Conservation (phyloP, 495 filamentous ascomycete genomes). For the Penicillium paxilli region DNA sequence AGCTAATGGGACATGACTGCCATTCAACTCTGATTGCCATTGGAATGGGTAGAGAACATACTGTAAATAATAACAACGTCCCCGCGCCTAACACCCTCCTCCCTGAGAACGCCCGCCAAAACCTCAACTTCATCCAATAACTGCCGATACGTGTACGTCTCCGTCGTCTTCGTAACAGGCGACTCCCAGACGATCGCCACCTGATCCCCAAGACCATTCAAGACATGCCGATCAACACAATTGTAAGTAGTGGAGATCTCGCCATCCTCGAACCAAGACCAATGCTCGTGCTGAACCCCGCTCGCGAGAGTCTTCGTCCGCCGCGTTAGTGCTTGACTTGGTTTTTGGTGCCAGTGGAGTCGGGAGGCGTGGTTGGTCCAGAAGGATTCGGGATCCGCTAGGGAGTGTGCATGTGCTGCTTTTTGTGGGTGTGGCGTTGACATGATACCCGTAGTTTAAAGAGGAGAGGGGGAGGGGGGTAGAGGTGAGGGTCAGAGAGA, state of each 20-base stretch:
- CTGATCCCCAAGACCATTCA: conserved; percentile 66
- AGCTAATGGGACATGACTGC: too few species aligned
- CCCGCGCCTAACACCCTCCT: conserved; percentile 81
- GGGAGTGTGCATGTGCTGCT: conserved; percentile 36
- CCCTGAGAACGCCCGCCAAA: conserved; percentile 77
- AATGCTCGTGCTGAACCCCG: conserved; percentile 56
- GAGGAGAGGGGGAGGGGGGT: too few species aligned
- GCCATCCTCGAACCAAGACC: conserved; percentile 88
- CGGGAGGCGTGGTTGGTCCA: conserved; percentile 74
- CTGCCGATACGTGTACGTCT: conserved; percentile 69
- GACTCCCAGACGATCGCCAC: conserved; percentile 86
- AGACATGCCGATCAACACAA: conserved; percentile 85
- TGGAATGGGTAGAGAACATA: conserved; percentile 40
- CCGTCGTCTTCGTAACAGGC: conserved; percentile 75
- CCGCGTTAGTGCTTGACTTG: conserved; percentile 45
- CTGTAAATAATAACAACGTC: conserved; percentile 95
- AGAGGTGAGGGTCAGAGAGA: too few species aligned
- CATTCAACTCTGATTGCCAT: too few species aligned
- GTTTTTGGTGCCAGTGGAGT: conserved; percentile 78
- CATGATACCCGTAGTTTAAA: too few species aligned
- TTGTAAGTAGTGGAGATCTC: conserved; percentile 91
- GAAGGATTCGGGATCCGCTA: conserved; percentile 63
- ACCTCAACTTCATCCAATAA: conserved; percentile 81
- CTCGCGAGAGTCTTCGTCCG: conserved; percentile 49
- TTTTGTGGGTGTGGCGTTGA: conserved; percentile 38